Evolutionary conservation across 805 yeast species (phyloP).

Genomic region (Nakazawaea laoshanensis): DNA sequence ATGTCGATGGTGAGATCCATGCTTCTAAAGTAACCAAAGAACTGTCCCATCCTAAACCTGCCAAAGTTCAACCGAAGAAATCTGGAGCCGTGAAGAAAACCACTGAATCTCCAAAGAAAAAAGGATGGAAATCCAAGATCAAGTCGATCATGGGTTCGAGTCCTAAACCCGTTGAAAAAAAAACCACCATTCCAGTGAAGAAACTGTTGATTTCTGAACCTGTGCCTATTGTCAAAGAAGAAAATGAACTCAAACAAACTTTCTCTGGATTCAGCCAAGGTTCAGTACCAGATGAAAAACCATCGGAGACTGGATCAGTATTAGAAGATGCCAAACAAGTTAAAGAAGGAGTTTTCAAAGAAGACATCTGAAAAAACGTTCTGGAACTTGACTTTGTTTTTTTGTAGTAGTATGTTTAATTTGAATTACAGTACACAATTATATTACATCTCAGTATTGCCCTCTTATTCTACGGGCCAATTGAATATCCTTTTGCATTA

Average conservation of each 20-base stretch:
- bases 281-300: conserved; percentile 23
- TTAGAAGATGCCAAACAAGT: neutral
- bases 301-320: too few relatives aligned
- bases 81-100: conserved; percentile 6
- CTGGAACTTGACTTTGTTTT: neutral
- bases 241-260: conserved; percentile 21
- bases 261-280: conserved; percentile 41
- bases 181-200: neutral
- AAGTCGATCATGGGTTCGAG: conserved; percentile 2
- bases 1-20: conserved; percentile 11
- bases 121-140: conserved; percentile 7
- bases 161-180: neutral
- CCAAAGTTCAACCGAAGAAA: neutral
- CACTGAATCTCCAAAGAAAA: conserved; percentile 1
- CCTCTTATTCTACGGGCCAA: conserved; percentile 74
- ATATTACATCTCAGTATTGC: conserved; percentile 5
- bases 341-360: conserved; percentile 9
- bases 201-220: neutral
- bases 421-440: too few relatives aligned
- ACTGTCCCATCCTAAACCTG: neutral
- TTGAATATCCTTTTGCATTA: conserved; percentile 78
- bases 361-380: conserved; percentile 6
- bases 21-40: conserved; percentile 7
- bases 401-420: too few relatives aligned
- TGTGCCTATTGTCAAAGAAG: neutral